phyloP scores from a whole-genome alignment of 352 stramenopile genomes.

The Thraustotheca clavata region DNA sequence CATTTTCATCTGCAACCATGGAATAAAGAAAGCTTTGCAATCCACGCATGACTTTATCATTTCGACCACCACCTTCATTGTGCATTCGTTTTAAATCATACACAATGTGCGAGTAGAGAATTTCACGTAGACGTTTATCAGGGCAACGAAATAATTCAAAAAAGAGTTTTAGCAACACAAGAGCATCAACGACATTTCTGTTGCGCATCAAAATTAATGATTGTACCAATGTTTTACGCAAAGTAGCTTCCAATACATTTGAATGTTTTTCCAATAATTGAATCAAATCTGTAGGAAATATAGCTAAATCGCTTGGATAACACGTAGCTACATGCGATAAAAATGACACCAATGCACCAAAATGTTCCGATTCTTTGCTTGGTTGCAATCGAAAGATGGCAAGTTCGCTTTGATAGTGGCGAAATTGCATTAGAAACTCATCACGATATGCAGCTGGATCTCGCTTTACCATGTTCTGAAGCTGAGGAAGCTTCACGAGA shows the following conservation, averaged over 20 bases:
- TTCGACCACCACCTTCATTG: constrained; percentile 29
- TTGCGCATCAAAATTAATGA: constrained; percentile 96
- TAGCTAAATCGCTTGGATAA: constrained; percentile 76
- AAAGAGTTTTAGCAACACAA: constrained; percentile 92
- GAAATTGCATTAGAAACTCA: constrained; percentile 97
- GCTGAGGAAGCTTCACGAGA: constrained; percentile 89
- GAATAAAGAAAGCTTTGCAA: constrained; percentile 95
- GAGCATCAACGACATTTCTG: constrained; percentile 85
- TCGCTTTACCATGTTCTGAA: constrained; percentile 99
- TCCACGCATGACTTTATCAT: constrained; percentile 93
- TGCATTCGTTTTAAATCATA: constrained; percentile 92
- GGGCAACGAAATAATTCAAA: constrained; percentile 95
- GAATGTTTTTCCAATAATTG: constrained; percentile 87
- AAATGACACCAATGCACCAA: constrained; percentile 96
- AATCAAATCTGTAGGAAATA: constrained; percentile 90
- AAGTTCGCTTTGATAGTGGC: constrained; percentile 94
- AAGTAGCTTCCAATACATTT: constrained; percentile 83
- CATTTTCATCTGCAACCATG: constrained; percentile 88
- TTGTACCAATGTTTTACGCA: constrained; percentile 92
- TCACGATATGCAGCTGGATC: constrained; percentile 93
- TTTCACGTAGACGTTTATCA: constrained; percentile 93
- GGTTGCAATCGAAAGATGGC: constrained; percentile 93
- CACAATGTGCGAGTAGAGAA: constrained; percentile 95
- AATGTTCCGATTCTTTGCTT: constrained; percentile 84
- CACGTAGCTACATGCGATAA: constrained; percentile 89